Evolutionary conservation across 345 rosid genomes (phyloP).

Genomic region (Bretschneidera sinensis): DNA sequence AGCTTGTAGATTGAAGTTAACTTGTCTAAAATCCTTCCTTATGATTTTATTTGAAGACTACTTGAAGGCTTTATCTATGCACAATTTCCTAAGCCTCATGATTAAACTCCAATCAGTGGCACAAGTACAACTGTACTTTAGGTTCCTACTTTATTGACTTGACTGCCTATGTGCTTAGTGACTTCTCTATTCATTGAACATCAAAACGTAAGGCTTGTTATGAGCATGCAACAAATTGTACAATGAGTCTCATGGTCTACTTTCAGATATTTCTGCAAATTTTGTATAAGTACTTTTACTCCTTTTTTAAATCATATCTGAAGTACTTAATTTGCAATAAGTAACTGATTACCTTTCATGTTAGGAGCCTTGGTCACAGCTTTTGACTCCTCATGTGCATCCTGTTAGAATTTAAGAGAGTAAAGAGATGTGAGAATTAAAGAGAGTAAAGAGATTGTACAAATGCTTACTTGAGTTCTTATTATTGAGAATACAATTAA

Average conservation of each 20-base stretch:
- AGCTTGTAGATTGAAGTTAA: not conserved
- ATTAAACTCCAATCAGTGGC: too few species aligned
- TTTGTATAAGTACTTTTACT: too few species aligned
- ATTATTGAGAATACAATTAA: too few species aligned
- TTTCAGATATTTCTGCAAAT: not conserved
- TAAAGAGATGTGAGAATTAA: too few species aligned
- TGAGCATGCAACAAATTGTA: not conserved
- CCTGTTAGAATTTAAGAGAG: too few species aligned
- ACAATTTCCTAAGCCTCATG: not conserved
- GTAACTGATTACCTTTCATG: constrained; percentile 61
- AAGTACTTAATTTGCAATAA: not conserved
- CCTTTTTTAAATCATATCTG: too few species aligned
- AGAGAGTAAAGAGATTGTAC: too few species aligned
- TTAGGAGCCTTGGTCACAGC: constrained; percentile 83
- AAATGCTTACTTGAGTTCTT: too few species aligned
- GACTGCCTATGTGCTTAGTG: not conserved
- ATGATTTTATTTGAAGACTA: not conserved
- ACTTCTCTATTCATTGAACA: too few species aligned
- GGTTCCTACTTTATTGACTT: not conserved
- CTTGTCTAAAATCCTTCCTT: not conserved
- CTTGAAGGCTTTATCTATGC: not conserved
- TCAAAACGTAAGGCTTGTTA: not conserved
- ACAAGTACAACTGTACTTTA: not conserved
- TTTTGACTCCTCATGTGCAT: constrained; percentile 79
- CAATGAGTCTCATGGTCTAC: not conserved